These are phyloP conservation scores for Gastrolobium villosum DNA, from an alignment of 306 rosid species.

Conservation along the genomic window DNA sequence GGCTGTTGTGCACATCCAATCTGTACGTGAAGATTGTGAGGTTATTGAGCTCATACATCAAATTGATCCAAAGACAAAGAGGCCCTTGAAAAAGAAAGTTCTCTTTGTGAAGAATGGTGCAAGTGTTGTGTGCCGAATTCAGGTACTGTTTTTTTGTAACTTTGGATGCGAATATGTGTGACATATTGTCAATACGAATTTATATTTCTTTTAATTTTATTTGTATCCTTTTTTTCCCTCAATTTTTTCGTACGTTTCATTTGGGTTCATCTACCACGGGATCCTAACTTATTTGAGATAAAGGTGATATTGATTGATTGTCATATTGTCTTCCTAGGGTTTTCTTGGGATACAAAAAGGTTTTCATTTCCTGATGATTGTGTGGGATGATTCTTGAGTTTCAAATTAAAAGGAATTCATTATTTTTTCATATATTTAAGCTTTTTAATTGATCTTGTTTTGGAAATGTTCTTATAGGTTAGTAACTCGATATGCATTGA, in stretches of 20 bases:
- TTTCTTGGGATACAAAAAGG: not conserved
- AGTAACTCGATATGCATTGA: conserved; percentile 76
- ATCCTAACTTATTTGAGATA: too few relatives aligned
- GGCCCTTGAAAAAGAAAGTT: conserved; percentile 81
- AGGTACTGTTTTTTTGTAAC: conserved; percentile 61
- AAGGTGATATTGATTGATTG: not conserved
- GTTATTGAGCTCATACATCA: conserved; percentile 88
- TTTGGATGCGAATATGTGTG: not conserved
- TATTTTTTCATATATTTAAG: not conserved
- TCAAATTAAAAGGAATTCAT: conserved; percentile 5
- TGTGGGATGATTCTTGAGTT: conserved; percentile 1
- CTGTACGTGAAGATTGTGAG: conserved; percentile 98
- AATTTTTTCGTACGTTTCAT: too few relatives aligned
- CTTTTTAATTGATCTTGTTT: not conserved
- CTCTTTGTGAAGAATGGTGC: conserved; percentile 98
- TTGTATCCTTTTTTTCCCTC: too few relatives aligned
- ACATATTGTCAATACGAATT: too few relatives aligned
- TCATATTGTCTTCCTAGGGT: not conserved
- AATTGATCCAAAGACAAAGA: conserved; percentile 93
- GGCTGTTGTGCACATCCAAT: conserved; percentile 93
- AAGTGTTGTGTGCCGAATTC: conserved; percentile 79
- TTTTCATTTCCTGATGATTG: conserved; percentile 5
- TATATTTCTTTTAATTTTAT: too few relatives aligned
- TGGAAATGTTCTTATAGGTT: conserved; percentile 62
- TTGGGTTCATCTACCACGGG: too few relatives aligned